Conservation (phyloP, 768 basidiomycete species). For the Paxillus ammoniavirescens region DNA sequence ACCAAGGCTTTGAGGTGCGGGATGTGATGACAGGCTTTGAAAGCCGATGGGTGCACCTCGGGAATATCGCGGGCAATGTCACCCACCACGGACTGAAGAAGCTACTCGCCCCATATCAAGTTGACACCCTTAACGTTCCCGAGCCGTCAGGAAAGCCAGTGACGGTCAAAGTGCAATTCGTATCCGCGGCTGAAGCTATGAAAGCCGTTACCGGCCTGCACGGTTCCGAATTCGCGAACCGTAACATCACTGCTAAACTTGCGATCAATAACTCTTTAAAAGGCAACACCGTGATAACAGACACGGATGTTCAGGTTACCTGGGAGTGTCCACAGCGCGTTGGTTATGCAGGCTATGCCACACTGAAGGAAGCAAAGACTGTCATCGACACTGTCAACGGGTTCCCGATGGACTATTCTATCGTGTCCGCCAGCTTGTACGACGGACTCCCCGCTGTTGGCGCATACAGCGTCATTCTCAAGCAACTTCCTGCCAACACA, state of each 20-base stretch:
- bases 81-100: constrained; percentile 33
- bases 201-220: constrained; percentile 54
- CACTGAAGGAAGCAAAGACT: constrained; percentile 43
- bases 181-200: constrained; percentile 46
- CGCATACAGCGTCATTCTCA: constrained; percentile 58
- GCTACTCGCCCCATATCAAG: constrained; percentile 42
- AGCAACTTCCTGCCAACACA: constrained; percentile 47
- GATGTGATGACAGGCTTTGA: constrained; percentile 68
- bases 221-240: constrained; percentile 38
- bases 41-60: constrained; percentile 56
- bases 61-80: constrained; percentile 44
- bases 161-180: constrained; percentile 46
- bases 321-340: constrained; percentile 58
- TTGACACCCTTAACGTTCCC: constrained; percentile 39
- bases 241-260: constrained; percentile 43
- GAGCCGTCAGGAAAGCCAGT: constrained; percentile 22
- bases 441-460: constrained; percentile 59
- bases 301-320: constrained; percentile 54
- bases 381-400: constrained; percentile 47
- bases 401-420: constrained; percentile 35
- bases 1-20: constrained; percentile 58
- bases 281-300: constrained; percentile 42
- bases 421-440: constrained; percentile 50
- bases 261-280: constrained; percentile 38
- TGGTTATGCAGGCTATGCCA: constrained; percentile 65